phyloP scores from a whole-genome alignment of 306 rosid genomes.

The Parietaria judaica region DNA sequence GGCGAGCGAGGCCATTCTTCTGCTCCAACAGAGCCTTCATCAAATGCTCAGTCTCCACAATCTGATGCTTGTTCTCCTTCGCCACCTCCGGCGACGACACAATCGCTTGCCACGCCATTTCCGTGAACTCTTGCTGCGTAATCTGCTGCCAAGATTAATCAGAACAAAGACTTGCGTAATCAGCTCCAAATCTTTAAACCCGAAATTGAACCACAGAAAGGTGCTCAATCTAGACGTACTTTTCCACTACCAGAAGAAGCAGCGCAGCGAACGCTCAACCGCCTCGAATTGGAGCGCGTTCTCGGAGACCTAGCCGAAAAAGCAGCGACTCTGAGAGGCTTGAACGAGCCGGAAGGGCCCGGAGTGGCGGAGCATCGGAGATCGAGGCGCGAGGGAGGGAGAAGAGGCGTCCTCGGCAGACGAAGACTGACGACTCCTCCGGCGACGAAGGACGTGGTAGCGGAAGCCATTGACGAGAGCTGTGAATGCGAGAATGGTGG shows the following conservation, averaged over 20 bases:
- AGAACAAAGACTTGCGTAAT: slow-evolving; percentile 15
- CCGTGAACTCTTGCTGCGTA: slow-evolving; percentile 92
- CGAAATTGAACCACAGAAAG: background rate
- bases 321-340: slow-evolving; percentile 22
- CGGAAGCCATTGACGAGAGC: slow-evolving; percentile 36
- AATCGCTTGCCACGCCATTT: slow-evolving; percentile 97
- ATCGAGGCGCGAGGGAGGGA: slow-evolving; percentile 34
- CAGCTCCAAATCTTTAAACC: background rate
- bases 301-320: slow-evolving; percentile 34
- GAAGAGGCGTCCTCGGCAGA: slow-evolving; percentile 26
- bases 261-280: slow-evolving; percentile 44
- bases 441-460: slow-evolving; percentile 36
- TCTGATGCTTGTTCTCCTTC: slow-evolving; percentile 92
- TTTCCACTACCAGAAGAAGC: slow-evolving; percentile 53
- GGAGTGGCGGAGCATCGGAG: slow-evolving; percentile 23
- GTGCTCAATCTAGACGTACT: slow-evolving; percentile 27
- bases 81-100: slow-evolving; percentile 91
- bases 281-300: slow-evolving; percentile 24
- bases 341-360: slow-evolving; percentile 29
- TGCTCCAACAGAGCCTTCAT: slow-evolving; percentile 93
- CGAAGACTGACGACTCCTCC: slow-evolving; percentile 21
- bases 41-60: slow-evolving; percentile 96
- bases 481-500: background rate
- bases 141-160: slow-evolving; percentile 52
- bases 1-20: slow-evolving; percentile 93